Evolutionary conservation across 2,329 filamentous ascomycete genomes (phyloP), one percentile per base, ranked within the genome.

Genomic region (Diplodia mutila): DNA sequence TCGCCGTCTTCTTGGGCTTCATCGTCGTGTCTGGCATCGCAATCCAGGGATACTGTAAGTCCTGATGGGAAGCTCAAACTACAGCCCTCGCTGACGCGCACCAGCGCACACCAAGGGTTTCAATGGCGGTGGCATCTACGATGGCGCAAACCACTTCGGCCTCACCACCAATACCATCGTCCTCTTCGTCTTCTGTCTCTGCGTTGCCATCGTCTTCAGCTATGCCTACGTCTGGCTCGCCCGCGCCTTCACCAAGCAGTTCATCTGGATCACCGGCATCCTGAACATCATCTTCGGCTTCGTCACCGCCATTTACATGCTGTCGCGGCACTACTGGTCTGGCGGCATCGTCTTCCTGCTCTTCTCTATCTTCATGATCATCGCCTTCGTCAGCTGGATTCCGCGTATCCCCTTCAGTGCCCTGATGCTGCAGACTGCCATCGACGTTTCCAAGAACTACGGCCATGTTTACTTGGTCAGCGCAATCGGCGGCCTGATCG

Each of bases 241-340:
- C 7, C 88, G 93, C 66, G 81, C 86, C 55, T 94, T 94, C 71
- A 93, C 94, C 3, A 96, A 95, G 80, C 87, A 92, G 75, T 93
- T 97, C 72, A 96, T 97, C 76, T 97, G 93, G 92, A 87, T 93
- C 48, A 96, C 93, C 0, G 93, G 92, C 14, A 94, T 97, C 63
- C 83, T 97, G 67, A 96, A 97, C 78, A 91, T 97, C 73, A 81
- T 90, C 66, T 90, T 93, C 73, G 92, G 92, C 0, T 82, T 97
- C n/a, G 94, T 87, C 1, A 97, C 93, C 0, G 93, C 92, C 11
- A 89, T 94, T 64, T 96, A 93, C 80, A 97, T 97, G 83, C 87
- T 97, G 53, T 89, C 85, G 69, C 84, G 87, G 52, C 86, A 86
- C 67, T 92, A 94, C 77, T 97, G 89, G 80, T 91, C 90, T 7